Conservation (phyloP, 495 filamentous ascomycete species). For the Pyronema domesticum region DNA sequence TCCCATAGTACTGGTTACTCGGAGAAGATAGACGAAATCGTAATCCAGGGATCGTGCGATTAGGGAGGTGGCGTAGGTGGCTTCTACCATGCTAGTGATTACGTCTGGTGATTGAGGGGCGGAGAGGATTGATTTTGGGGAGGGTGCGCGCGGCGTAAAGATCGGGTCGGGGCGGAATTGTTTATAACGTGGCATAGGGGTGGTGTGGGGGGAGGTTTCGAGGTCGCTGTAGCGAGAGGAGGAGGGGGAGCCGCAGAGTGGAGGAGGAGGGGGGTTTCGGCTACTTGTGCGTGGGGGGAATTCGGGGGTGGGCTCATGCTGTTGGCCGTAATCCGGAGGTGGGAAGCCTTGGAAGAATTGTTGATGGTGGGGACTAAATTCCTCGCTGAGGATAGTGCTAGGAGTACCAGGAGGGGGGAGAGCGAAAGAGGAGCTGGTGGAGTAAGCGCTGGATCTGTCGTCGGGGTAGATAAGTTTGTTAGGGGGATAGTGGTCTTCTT, state of each 20-base stretch:
- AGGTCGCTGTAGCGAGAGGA: no score
- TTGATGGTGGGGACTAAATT: no score
- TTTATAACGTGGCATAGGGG: constrained; percentile 4
- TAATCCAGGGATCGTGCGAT: constrained; percentile 24
- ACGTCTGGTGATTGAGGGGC: constrained; percentile 12
- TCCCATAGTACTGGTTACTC: constrained; percentile 12
- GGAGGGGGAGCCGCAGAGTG: no score
- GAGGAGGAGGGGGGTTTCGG: no score
- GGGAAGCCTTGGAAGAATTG: no score
- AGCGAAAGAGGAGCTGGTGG: neutral
- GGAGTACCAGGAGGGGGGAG: neutral
- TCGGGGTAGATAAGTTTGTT: no score
- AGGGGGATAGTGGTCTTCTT: neutral
- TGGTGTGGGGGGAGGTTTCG: neutral
- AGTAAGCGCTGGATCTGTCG: no score
- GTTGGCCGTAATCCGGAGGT: no score
- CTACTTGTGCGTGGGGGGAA: no score
- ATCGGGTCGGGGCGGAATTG: constrained; percentile 9
- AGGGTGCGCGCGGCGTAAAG: neutral
- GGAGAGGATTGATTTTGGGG: constrained; percentile 1
- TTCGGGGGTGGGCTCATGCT: no score
- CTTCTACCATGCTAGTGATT: constrained; percentile 22
- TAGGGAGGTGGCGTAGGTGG: constrained; percentile 25
- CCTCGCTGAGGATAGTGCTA: neutral
- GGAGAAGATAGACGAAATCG: constrained; percentile 25